These are phyloP conservation scores for Bathelium albidoporum DNA, from an alignment of 495 filamentous ascomycete genomes.

Conservation along the genomic window DNA sequence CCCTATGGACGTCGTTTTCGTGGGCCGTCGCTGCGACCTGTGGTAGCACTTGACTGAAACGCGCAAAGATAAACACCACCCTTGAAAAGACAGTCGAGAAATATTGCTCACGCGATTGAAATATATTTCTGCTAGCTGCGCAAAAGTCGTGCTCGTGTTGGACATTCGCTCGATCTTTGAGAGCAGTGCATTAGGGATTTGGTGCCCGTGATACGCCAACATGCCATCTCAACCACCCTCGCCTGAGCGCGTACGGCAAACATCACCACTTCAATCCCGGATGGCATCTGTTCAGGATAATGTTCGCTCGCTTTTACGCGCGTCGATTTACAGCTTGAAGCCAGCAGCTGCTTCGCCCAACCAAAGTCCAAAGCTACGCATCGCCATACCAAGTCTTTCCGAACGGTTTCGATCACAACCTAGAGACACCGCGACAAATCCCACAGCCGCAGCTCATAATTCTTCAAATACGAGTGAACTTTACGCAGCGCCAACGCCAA, in stretches of 20 bases:
- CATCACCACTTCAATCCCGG: neutral
- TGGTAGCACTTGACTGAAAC: neutral
- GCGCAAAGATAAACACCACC: slow-evolving; percentile 1
- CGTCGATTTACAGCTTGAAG: neutral
- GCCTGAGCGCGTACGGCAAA: neutral
- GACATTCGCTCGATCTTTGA: too few species aligned
- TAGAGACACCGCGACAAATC: neutral
- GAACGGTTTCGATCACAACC: neutral
- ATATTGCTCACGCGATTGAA: neutral
- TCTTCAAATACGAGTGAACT: neutral
- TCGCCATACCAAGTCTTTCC: neutral
- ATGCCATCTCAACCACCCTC: neutral
- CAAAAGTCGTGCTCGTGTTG: too few species aligned
- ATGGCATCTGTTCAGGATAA: slow-evolving; percentile 2
- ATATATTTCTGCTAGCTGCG: too few species aligned
- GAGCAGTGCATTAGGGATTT: too few species aligned
- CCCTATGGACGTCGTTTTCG: neutral
- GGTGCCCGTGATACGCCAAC: neutral
- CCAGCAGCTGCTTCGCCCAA: neutral
- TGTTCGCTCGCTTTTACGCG: neutral
- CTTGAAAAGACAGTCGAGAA: neutral
- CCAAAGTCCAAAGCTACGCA: neutral
- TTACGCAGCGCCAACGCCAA: neutral
- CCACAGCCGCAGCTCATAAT: neutral
- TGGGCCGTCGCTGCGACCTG: neutral